These are phyloP conservation scores for Paraleonurus japonicus DNA, from an alignment of 257 asterid species.

Conservation along the genomic window DNA sequence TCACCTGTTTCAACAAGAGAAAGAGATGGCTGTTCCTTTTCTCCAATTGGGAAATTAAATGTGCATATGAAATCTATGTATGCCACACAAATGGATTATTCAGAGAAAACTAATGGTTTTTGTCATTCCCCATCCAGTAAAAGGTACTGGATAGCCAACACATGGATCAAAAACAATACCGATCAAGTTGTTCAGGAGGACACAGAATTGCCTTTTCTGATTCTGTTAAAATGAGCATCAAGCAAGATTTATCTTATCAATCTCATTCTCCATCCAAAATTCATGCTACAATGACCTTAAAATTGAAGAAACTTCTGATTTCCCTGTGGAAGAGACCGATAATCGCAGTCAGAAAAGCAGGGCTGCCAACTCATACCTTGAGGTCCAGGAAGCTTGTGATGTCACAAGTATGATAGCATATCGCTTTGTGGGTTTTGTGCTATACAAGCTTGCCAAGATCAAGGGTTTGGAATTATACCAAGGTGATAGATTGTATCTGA, in stretches of 20 bases:
- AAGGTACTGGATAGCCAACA: slow-evolving; percentile 22
- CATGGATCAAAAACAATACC: slow-evolving; percentile 15
- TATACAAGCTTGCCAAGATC: slow-evolving; percentile 49
- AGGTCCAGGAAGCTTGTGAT: slow-evolving; percentile 85
- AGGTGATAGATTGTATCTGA: slow-evolving; percentile 51
- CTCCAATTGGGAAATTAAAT: slow-evolving; percentile 28
- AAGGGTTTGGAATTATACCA: slow-evolving; percentile 38
- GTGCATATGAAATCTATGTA: slow-evolving; percentile 28
- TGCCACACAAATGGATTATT: slow-evolving; percentile 28
- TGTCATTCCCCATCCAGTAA: slow-evolving; percentile 19
- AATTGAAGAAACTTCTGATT: slow-evolving; percentile 26
- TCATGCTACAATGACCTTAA: slow-evolving; percentile 23
- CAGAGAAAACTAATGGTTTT: slow-evolving; percentile 23
- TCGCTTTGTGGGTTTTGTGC: slow-evolving; percentile 49
- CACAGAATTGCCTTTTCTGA: slow-evolving; percentile 17
- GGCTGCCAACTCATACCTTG: slow-evolving; percentile 55
- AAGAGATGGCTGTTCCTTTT: slow-evolving; percentile 29
- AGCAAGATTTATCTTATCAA: slow-evolving; percentile 26
- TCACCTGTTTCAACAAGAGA: slow-evolving; percentile 31
- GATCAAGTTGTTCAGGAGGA: slow-evolving; percentile 21
- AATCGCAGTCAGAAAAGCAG: slow-evolving; percentile 24
- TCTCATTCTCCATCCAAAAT: slow-evolving; percentile 20
- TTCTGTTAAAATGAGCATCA: slow-evolving; percentile 1
- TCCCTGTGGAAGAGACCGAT: slow-evolving; percentile 29
- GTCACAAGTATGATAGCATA: slow-evolving; percentile 60